Conservation (phyloP, 2,329 filamentous ascomycete genomes). For the Colletotrichum viniferum region DNA sequence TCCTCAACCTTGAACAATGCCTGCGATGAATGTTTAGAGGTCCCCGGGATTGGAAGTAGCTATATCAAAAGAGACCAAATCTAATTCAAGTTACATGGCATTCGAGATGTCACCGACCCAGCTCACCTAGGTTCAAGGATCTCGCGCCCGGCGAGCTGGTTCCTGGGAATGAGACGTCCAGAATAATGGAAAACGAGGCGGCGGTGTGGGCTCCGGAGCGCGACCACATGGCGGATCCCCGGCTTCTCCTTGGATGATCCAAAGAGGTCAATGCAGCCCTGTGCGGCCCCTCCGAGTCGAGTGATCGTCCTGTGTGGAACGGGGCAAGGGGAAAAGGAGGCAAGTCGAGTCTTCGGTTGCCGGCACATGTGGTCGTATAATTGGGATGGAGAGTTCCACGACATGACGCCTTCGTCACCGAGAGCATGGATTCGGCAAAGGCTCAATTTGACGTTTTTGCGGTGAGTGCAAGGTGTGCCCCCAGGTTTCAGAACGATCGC, state of each 20-base stretch:
- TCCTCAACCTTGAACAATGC: not conserved
- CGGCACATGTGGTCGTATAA: not conserved
- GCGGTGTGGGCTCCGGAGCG: not conserved
- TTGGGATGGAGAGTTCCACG: not conserved
- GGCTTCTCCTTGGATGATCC: slow-evolving; percentile 10
- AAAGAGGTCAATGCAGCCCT: slow-evolving; percentile 9
- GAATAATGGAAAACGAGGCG: not conserved
- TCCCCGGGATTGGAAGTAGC: not conserved
- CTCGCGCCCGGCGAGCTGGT: not conserved
- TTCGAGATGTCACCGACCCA: not conserved
- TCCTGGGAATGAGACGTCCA: not conserved
- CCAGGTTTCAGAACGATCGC: slow-evolving; percentile 15
- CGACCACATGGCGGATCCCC: slow-evolving; percentile 12
- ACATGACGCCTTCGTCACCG: not conserved
- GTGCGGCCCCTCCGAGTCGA: not conserved
- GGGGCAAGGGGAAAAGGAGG: not conserved
- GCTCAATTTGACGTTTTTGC: not conserved
- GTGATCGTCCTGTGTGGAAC: not conserved
- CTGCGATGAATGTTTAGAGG: not conserved
- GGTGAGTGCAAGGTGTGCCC: not conserved
- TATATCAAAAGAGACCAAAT: not conserved
- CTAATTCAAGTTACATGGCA: not conserved
- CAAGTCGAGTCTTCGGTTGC: not conserved
- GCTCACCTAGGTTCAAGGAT: not conserved
- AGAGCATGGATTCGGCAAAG: not conserved